phyloP scores from a whole-genome alignment of 129 eudicot genomes.

The Escallonia herrerae region DNA sequence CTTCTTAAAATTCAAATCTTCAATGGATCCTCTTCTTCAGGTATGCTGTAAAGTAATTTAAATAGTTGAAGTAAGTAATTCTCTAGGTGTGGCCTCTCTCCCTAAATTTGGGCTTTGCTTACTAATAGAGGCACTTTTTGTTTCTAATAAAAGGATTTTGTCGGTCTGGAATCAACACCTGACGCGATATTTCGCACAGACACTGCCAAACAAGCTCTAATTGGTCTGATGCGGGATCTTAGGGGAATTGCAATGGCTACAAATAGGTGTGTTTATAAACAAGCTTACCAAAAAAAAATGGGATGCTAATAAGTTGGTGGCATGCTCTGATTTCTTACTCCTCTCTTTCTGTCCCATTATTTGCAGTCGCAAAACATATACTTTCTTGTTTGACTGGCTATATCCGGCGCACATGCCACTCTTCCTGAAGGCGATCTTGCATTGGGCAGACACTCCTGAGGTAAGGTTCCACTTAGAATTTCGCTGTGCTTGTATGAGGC shows the following conservation, averaged over 20 bases:
- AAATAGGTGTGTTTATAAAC: slow-evolving; percentile 47
- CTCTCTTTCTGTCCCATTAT: not conserved
- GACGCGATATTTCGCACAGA: slow-evolving; percentile 83
- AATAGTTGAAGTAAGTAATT: not conserved
- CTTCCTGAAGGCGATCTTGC: slow-evolving; percentile 78
- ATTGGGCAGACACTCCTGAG: slow-evolving; percentile 99
- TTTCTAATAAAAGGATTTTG: slow-evolving; percentile 44
- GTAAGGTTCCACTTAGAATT: slow-evolving; percentile 18
- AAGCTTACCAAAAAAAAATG: no score
- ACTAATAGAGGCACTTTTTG: not conserved
- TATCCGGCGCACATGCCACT: slow-evolving; percentile 95
- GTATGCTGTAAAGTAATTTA: slow-evolving; percentile 17
- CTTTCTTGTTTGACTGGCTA: slow-evolving; percentile 93
- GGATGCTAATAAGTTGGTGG: not conserved
- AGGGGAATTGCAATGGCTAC: slow-evolving; percentile 98
- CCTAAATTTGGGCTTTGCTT: not conserved
- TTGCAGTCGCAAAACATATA: slow-evolving; percentile 88
- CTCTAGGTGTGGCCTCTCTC: not conserved
- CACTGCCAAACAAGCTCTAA: slow-evolving; percentile 65
- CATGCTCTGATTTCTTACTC: not conserved
- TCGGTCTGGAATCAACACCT: slow-evolving; percentile 69
- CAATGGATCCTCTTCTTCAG: slow-evolving; percentile 85
- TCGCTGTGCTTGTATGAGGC: no score
- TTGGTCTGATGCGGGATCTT: slow-evolving; percentile 93
- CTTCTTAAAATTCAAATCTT: slow-evolving; percentile 71